phyloP scores from a whole-genome alignment of 106 monocot genomes.

The Vanilla planifolia region DNA sequence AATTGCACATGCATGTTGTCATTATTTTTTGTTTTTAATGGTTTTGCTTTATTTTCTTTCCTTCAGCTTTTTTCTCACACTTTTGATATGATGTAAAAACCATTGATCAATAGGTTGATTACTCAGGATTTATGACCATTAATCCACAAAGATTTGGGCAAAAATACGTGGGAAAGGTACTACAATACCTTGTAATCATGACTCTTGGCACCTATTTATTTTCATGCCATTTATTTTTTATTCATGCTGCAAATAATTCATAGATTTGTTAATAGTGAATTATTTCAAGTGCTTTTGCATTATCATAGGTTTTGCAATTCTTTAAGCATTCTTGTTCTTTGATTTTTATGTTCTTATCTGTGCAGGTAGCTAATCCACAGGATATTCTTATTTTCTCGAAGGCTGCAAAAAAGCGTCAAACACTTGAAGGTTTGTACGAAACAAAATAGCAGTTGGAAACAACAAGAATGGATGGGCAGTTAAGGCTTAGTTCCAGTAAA shows the following conservation, averaged over 20 bases:
- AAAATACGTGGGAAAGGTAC: slow-evolving; percentile 99
- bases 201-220: neutral
- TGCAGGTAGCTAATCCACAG: slow-evolving; percentile 96
- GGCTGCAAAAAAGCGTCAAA: slow-evolving; percentile 82
- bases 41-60: neutral
- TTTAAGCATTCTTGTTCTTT: no score
- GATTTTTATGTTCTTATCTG: neutral
- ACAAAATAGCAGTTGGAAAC: no score
- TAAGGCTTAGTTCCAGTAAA: no score
- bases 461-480: no score
- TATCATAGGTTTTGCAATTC: neutral
- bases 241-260: neutral
- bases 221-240: neutral
- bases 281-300: neutral
- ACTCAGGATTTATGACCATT: slow-evolving; percentile 98
- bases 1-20: neutral
- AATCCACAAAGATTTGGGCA: slow-evolving; percentile 99
- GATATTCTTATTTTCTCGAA: slow-evolving; percentile 99
- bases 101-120: slow-evolving; percentile 64
- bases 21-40: neutral
- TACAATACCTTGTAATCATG: neutral
- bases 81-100: neutral
- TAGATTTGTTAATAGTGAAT: neutral
- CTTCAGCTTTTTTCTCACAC: neutral
- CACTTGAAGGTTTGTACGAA: slow-evolving; percentile 64